These are phyloP conservation scores for Pseudogymnoascus destructans DNA, from an alignment of 2,329 filamentous ascomycete species.

Conservation along the genomic window DNA sequence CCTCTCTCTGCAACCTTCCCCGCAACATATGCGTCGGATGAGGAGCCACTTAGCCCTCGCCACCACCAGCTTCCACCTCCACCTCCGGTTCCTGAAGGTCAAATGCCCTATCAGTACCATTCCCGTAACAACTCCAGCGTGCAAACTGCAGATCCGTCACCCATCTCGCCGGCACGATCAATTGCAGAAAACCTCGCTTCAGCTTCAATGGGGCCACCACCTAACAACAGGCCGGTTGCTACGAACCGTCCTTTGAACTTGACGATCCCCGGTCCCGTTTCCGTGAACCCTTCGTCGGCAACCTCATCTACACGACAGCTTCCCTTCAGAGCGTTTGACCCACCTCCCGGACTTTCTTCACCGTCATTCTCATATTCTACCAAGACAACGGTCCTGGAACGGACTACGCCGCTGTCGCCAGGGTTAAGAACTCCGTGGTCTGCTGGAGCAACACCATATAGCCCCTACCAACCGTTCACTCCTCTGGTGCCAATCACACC, in stretches of 20 bases:
- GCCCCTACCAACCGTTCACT: slow-evolving; percentile 67
- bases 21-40: slow-evolving; percentile 39
- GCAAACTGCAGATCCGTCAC: slow-evolving; percentile 11
- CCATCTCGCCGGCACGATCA: slow-evolving; percentile 19
- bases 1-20: slow-evolving; percentile 48
- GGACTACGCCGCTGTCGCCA: slow-evolving; percentile 40
- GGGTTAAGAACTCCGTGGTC: slow-evolving; percentile 48
- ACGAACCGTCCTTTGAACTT: slow-evolving; percentile 6
- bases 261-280: not conserved
- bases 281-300: slow-evolving; percentile 22
- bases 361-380: slow-evolving; percentile 34
- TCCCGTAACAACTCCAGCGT: slow-evolving; percentile 13
- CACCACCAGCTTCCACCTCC: slow-evolving; percentile 45
- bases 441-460: slow-evolving; percentile 53
- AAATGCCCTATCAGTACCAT: slow-evolving; percentile 2
- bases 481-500: slow-evolving; percentile 65
- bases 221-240: slow-evolving; percentile 1
- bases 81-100: slow-evolving; percentile 32
- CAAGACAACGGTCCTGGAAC: slow-evolving; percentile 53
- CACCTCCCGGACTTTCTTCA: slow-evolving; percentile 38
- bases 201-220: not conserved
- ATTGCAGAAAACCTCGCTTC: slow-evolving; percentile 15
- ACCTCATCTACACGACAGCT: slow-evolving; percentile 37
- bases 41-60: slow-evolving; percentile 43
- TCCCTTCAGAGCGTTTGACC: slow-evolving; percentile 49